Evolutionary conservation across 2,329 filamentous ascomycete species (phyloP).

Genomic region (Stemphylium lycopersici): DNA sequence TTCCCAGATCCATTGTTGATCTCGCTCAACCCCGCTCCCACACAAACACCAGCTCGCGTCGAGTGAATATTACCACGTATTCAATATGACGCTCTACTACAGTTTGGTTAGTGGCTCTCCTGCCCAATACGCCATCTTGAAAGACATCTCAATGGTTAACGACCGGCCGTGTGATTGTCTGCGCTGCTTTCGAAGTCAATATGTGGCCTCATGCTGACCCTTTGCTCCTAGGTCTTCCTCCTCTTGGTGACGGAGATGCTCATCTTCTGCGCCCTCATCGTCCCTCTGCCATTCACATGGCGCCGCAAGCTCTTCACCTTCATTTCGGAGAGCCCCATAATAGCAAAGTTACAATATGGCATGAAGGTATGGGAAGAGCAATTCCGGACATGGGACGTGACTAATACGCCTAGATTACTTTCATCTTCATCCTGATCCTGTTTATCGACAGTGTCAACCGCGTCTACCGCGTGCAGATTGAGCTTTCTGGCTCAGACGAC

Average conservation of each 20-base stretch:
- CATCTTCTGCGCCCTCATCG: constrained; percentile 77
- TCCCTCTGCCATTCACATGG: constrained; percentile 86
- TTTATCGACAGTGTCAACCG: constrained; percentile 97
- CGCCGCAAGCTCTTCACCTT: constrained; percentile 92
- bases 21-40: constrained; percentile 29
- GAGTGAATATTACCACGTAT: constrained; percentile 39
- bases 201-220: constrained; percentile 38
- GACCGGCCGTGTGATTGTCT: constrained; percentile 1
- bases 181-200: neutral
- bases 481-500: constrained; percentile 77
- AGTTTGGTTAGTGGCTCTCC: constrained; percentile 60
- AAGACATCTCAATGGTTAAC: no score
- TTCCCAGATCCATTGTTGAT: constrained; percentile 3
- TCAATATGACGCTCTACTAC: constrained; percentile 73
- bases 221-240: constrained; percentile 71
- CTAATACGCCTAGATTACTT: constrained; percentile 72
- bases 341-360: constrained; percentile 96
- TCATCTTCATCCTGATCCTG: constrained; percentile 97
- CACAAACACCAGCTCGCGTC: constrained; percentile 24
- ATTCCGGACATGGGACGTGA: neutral
- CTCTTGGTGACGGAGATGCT: constrained; percentile 83
- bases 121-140: neutral
- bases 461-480: constrained; percentile 94
- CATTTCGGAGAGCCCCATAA: constrained; percentile 83
- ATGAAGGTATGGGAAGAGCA: constrained; percentile 68